These are phyloP conservation scores for Erysimum cheiri DNA, from an alignment of 441 rosid species.

Conservation along the genomic window DNA sequence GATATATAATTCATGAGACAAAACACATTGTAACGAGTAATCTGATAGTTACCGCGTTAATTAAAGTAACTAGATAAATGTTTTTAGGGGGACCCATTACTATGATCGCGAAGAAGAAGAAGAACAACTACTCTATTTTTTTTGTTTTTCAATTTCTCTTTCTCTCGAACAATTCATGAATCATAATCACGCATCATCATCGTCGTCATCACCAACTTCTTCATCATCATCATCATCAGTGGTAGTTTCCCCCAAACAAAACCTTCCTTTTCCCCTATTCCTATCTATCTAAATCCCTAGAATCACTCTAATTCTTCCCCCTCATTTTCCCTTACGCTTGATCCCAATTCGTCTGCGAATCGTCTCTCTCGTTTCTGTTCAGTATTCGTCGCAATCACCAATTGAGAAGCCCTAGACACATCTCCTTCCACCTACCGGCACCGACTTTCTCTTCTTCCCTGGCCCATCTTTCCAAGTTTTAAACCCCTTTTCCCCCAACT, in stretches of 20 bases:
- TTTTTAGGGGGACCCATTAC: conserved; percentile 36
- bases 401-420: conserved; percentile 24
- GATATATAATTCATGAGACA: too few species aligned
- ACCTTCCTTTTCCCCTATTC: conserved; percentile 2
- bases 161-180: conserved; percentile 34
- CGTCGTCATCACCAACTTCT: conserved; percentile 46
- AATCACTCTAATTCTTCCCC: conserved; percentile 6
- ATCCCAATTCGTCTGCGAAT: conserved; percentile 12
- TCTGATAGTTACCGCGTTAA: conserved; percentile 6
- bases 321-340: not conserved
- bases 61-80: not conserved
- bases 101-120: conserved; percentile 5
- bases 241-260: conserved; percentile 8
- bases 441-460: conserved; percentile 36
- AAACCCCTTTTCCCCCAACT: conserved; percentile 33
- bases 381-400: not conserved
- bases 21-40: too few species aligned
- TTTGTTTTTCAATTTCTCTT: not conserved
- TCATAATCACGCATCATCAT: conserved; percentile 40
- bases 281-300: not conserved
- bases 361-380: conserved; percentile 11
- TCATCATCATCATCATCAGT: conserved; percentile 37
- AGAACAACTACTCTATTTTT: not conserved
- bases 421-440: conserved; percentile 17
- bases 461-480: conserved; percentile 37